Evolutionary conservation across 2,329 filamentous ascomycete genomes (phyloP), one percentile per base, ranked within the genome.

Genomic region (Aureobasidium mangrovei): DNA sequence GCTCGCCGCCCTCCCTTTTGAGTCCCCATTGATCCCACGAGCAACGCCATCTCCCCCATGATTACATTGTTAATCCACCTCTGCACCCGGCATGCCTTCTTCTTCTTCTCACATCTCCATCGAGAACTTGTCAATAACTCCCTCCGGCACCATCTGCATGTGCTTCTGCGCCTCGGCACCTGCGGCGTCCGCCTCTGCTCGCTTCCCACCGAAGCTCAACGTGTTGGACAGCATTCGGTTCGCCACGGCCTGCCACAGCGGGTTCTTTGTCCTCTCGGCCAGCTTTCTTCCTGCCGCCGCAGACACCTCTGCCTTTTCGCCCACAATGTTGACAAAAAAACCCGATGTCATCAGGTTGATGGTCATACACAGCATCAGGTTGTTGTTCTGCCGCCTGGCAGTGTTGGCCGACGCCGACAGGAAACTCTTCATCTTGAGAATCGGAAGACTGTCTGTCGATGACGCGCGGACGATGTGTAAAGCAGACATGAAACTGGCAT

Each of bases 281-380:
- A 77, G 72, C 2, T 76, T 74, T 4, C 82, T 79, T 59, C 57
- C 72, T 62, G 58, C 75, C 60, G 54, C 74, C 55, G 65, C 69
- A 43, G 77, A 78, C 56, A 76, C 76, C 42, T 78, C 71, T 2
- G 81, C 71, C 60, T 77, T 74, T 36, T 73, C 70, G 47, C 89
- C 89, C 3, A 94, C 82, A 10, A 91, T 85, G 56, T 86, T 85
- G 43, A 85, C 84, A 68, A 91, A 96, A 63, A 95, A 86, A 49
- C 83, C 81, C 64, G 80, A 83, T 51, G 86, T 85, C 86, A 96
- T 94, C 60, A 93, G 84, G 61, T 84, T 90, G 56, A 96, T 80
- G 4, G 86, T 84, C 59, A 96, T 86, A 45, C 84, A 84, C n/a
- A 90, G 78, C 53, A 91, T 85, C 60, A 94, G 86, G 31, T 81